A percentile compares a stretch with the other conserved stretches of the same genome.
Evolutionary conservation across 441 rosid genomes (phyloP).

Genomic region (Geranium incanum): DNA sequence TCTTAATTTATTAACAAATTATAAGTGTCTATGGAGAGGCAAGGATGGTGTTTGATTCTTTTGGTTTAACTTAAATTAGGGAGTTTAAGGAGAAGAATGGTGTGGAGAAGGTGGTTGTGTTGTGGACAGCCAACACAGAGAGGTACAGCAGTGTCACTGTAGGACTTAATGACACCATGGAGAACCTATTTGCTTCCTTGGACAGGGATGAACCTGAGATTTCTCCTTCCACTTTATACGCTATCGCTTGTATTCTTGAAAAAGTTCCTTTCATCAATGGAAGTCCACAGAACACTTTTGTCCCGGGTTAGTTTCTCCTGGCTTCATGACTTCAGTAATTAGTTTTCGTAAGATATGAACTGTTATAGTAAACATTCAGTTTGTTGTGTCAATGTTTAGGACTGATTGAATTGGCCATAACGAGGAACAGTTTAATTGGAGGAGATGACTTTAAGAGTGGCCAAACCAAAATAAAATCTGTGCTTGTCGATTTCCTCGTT

Average conservation of each 20-base stretch:
- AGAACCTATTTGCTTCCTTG: constrained; percentile 63
- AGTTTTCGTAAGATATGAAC: no score
- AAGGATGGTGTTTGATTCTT: not conserved
- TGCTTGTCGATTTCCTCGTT: constrained; percentile 85
- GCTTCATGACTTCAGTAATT: not conserved
- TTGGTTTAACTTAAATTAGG: constrained; percentile 26
- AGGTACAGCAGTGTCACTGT: constrained; percentile 76
- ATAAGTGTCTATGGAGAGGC: no score
- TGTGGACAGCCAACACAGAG: constrained; percentile 97
- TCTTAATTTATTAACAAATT: no score
- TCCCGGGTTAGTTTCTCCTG: constrained; percentile 48
- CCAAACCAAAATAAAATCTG: constrained; percentile 95
- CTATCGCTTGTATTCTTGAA: constrained; percentile 77
- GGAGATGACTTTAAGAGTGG: constrained; percentile 98
- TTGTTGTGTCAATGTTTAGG: constrained; percentile 28
- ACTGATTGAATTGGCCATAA: constrained; percentile 71
- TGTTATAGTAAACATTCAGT: no score
- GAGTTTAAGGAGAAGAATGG: constrained; percentile 77
- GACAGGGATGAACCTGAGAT: constrained; percentile 79
- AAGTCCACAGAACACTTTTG: constrained; percentile 95
- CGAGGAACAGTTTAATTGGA: constrained; percentile 77
- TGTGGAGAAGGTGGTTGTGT: constrained; percentile 76
- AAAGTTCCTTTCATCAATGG: constrained; percentile 87
- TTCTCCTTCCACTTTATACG: constrained; percentile 83
- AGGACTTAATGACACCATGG: constrained; percentile 77